Conservation (phyloP, 2,329 filamentous ascomycete genomes). For the Fusarium haematococcum region DNA sequence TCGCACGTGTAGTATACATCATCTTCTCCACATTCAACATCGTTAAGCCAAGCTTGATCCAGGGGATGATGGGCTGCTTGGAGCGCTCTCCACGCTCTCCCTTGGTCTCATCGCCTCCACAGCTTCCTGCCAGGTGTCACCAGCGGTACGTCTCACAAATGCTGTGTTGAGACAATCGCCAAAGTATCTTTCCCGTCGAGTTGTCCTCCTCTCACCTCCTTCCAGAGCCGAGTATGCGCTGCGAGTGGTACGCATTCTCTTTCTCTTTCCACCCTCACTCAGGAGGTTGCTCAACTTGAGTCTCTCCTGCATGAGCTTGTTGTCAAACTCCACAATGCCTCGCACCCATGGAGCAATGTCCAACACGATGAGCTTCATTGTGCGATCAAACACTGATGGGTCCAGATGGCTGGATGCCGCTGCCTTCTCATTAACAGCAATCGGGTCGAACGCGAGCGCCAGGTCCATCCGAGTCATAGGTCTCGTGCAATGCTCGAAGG, state of each 20-base stretch:
- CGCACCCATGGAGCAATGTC: conserved; percentile 95
- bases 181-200: conserved; percentile 80
- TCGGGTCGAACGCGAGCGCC: conserved; percentile 70
- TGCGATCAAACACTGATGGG: conserved; percentile 82
- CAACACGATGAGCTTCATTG: conserved; percentile 71
- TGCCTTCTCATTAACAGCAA: conserved; percentile 63
- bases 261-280: conserved; percentile 64
- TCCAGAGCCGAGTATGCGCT: conserved; percentile 82
- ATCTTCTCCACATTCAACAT: conserved; percentile 3
- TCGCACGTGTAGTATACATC: conserved; percentile 16
- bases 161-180: conserved; percentile 68
- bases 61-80: conserved; percentile 35
- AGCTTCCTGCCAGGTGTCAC: conserved; percentile 53
- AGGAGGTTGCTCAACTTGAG: conserved; percentile 71
- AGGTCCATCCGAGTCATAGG: conserved; percentile 64
- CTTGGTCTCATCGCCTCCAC: conserved; percentile 22
- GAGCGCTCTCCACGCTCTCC: conserved; percentile 23
- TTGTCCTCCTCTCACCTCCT: conserved; percentile 74
- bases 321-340: conserved; percentile 82
- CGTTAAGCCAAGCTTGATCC: conserved; percentile 10
- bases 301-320: conserved; percentile 76
- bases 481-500: conserved; percentile 45
- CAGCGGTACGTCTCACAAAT: conserved; percentile 74
- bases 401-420: conserved; percentile 60
- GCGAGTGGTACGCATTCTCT: conserved; percentile 76